Percentiles rank a stretch among this genome's conserved stretches.
Evolutionary conservation across 1,139 yeast species (phyloP).

Genomic region (Tardiomyces depauwii): DNA sequence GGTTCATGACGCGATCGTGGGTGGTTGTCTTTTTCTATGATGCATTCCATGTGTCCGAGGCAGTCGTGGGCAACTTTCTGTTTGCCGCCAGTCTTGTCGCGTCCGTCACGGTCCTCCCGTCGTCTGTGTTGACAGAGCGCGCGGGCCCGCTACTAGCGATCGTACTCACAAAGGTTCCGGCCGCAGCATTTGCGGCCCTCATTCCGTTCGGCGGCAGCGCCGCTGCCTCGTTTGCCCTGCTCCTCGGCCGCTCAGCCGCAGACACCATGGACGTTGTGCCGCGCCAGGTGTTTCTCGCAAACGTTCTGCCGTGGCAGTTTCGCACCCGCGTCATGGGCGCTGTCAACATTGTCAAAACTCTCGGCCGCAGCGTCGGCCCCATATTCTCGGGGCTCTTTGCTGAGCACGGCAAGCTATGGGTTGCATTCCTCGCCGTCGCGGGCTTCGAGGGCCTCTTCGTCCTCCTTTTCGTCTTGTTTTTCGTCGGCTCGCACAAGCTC

Average conservation of each 20-base stretch:
- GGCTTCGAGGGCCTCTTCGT: constrained; percentile 27
- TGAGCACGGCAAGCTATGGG: constrained; percentile 33
- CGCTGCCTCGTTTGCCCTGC: constrained; percentile 20
- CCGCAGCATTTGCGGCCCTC: constrained; percentile 49
- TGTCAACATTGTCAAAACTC: constrained; percentile 68
- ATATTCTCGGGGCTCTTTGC: constrained; percentile 61
- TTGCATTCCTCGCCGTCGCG: constrained; percentile 54
- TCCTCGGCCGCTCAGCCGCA: constrained; percentile 39
- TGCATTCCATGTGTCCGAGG: constrained; percentile 17
- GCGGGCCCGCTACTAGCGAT: constrained; percentile 72
- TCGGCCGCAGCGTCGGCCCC: constrained; percentile 69
- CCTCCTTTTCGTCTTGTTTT: constrained; percentile 9
- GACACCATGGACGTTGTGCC: constrained; percentile 80
- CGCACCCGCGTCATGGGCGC: constrained; percentile 66
- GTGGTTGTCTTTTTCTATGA: constrained; percentile 52
- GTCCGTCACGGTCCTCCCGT: constrained; percentile 51
- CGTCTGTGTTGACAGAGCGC: constrained; percentile 50
- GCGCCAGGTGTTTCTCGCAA: constrained; percentile 58
- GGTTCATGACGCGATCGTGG: constrained; percentile 78
- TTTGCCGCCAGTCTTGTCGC: constrained; percentile 46
- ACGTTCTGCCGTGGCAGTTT: constrained; percentile 48
- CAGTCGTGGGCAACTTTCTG: constrained; percentile 37
- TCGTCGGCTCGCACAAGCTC: constrained; percentile 7
- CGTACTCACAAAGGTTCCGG: constrained; percentile 60
- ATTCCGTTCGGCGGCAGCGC: constrained; percentile 30